These are phyloP conservation scores for Pyrenophora teres DNA, from an alignment of 2,329 filamentous ascomycete species.

Conservation along the genomic window DNA sequence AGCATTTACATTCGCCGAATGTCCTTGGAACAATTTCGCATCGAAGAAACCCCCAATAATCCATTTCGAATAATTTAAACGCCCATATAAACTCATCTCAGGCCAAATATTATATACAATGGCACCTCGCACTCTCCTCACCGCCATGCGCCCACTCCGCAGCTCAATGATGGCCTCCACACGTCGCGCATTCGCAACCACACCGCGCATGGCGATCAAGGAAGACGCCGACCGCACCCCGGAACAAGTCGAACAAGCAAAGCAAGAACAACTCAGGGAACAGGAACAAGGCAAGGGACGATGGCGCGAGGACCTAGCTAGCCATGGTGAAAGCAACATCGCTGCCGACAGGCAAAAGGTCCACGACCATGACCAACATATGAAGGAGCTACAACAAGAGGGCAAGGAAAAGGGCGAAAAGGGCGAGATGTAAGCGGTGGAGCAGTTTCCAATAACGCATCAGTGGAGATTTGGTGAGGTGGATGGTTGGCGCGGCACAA, in stretches of 20 bases:
- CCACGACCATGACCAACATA: slow-evolving; percentile 50
- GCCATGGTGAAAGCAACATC: slow-evolving; percentile 48
- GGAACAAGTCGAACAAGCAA: slow-evolving; percentile 50
- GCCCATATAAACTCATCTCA: background rate
- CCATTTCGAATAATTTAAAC: too few relatives aligned
- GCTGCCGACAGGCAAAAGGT: slow-evolving; percentile 52
- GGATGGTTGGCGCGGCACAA: too few relatives aligned
- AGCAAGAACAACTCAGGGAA: slow-evolving; percentile 52
- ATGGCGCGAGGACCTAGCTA: slow-evolving; percentile 52
- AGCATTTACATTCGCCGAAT: too few relatives aligned
- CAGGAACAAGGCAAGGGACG: slow-evolving; percentile 50
- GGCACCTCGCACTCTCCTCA: slow-evolving; percentile 21
- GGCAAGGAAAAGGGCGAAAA: slow-evolving; percentile 49
- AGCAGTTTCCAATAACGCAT: too few relatives aligned
- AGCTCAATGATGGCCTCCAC: slow-evolving; percentile 6
- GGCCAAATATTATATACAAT: slow-evolving; percentile 10
- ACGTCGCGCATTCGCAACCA: slow-evolving; percentile 38
- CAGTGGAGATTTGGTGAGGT: too few relatives aligned
- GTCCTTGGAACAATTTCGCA: too few relatives aligned
- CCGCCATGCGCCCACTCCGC: slow-evolving; percentile 16
- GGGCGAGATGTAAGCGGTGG: slow-evolving; percentile 29
- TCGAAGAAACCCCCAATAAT: too few relatives aligned
- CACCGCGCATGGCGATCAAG: slow-evolving; percentile 43
- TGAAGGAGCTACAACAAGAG: slow-evolving; percentile 53
- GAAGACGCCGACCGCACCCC: slow-evolving; percentile 48